Evolutionary conservation across 2,329 filamentous ascomycete species (phyloP).

Genomic region (Colletotrichum kahawae): DNA sequence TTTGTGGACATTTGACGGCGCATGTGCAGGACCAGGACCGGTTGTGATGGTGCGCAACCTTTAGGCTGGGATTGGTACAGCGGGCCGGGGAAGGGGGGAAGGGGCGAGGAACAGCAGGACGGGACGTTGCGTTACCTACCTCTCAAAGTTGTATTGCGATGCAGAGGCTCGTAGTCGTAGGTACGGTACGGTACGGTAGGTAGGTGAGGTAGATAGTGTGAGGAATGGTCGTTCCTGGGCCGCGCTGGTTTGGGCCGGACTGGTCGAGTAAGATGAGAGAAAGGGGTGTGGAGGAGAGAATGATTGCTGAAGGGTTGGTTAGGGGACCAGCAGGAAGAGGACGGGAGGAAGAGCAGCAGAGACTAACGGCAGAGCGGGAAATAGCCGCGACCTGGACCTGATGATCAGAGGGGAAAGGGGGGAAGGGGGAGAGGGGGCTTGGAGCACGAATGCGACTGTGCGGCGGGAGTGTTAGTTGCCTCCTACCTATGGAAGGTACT

Average conservation of each 20-base stretch:
- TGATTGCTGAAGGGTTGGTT: neutral
- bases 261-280: conserved; percentile 7
- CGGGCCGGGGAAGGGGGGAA: neutral
- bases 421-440: neutral
- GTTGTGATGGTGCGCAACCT: neutral
- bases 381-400: neutral
- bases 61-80: neutral
- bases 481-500: neutral
- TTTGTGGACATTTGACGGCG: conserved; percentile 1
- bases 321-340: neutral
- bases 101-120: neutral
- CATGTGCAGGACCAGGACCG: conserved; percentile 1
- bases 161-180: neutral
- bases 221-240: neutral
- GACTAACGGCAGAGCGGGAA: neutral
- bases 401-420: neutral
- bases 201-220: neutral
- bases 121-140: neutral
- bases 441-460: neutral
- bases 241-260: neutral
- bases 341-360: neutral
- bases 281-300: neutral
- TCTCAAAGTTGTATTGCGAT: neutral
- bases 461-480: neutral
- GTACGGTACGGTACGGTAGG: neutral